Evolutionary conservation across 2,329 filamentous ascomycete genomes (phyloP), one percentile per base, ranked within the genome.

Genomic region (Cercospora zeae-maydis): DNA sequence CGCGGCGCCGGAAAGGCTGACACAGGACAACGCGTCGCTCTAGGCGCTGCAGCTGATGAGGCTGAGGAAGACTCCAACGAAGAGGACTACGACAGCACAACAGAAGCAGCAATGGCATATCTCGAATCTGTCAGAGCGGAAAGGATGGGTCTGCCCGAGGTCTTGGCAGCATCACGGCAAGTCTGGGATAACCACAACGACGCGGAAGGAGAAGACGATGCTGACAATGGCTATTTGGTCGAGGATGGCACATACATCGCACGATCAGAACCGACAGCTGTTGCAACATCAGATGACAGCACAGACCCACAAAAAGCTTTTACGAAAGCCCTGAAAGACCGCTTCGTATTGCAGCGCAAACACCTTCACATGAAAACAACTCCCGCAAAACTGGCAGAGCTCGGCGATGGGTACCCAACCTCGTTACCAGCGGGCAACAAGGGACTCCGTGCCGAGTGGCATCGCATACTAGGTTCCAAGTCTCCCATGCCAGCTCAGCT

Each of bases 231-330:
- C 45, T 86, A 86, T 70, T 88, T 86, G 72, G 95, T 91, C 74
- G 80, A 86, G 14, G 90, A 96, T 69, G 92, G 92, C 54, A 89
- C 91, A 37, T 96, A 92, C 74, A 85, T 88, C 24, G 89, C 87
- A 3, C 80, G 83, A 2, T 82, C 85, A 0, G 77, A 81, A 11
- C 68, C 74, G 16, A 71, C 75, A 30, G 63, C 74, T 19, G 63
- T 74, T 19, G n/a, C 59, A 11, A 62, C 70, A 1, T 64, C 69
- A 9, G 71, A 73, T 10, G 73, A 75, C 54, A 14, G 45, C 21
- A 61, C 70, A 19, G 61, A 72, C 60, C 83, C 90, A 0, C 85
- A 86, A 74, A 78, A 86, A 27, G 83, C 83, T 42, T 96, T 92
- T 76, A 90, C 89, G 72, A 76, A 81, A 42, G 82, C 86, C 2